A percentile compares a stretch with the other conserved stretches of the same genome.
Conservation (phyloP, 2,329 filamentous ascomycete genomes). For the Pseudogymnoascus verrucosus region DNA sequence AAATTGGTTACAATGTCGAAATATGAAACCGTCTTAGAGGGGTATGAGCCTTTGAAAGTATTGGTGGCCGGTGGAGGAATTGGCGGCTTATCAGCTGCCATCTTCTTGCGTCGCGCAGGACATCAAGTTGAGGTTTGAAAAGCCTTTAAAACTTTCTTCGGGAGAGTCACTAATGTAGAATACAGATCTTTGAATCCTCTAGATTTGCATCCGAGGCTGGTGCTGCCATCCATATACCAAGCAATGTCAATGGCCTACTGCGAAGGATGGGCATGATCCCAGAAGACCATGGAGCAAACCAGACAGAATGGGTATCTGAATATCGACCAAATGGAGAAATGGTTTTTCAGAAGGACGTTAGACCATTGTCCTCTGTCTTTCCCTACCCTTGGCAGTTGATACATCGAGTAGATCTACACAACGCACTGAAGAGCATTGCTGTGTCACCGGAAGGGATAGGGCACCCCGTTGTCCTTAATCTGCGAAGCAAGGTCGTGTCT, state of each 20-base stretch:
- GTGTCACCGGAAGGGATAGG: constrained; percentile 28
- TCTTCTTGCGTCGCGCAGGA: constrained; percentile 43
- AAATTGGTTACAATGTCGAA: neutral
- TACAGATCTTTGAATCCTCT: constrained; percentile 47
- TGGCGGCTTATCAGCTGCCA: constrained; percentile 41
- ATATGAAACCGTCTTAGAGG: neutral
- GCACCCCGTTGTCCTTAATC: constrained; percentile 32
- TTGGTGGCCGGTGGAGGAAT: constrained; percentile 31
- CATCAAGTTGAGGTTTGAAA: constrained; percentile 32
- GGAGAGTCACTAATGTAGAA: neutral
- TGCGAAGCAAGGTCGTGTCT: constrained; percentile 35
- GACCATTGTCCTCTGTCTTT: constrained; percentile 27
- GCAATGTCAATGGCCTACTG: constrained; percentile 53
- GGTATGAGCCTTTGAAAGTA: neutral
- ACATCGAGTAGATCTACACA: constrained; percentile 36
- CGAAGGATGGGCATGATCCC: constrained; percentile 35
- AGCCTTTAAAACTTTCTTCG: neutral
- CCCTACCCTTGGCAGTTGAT: constrained; percentile 37
- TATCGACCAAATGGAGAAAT: constrained; percentile 31
- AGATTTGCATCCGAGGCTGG: constrained; percentile 47
- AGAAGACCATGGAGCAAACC: constrained; percentile 31
- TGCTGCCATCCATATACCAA: constrained; percentile 54
- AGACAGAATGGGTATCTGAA: constrained; percentile 27
- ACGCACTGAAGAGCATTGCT: constrained; percentile 28
- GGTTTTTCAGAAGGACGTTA: constrained; percentile 22